Conservation (phyloP, 73 alveolate genomes). For the Uronychia binucleata region DNA sequence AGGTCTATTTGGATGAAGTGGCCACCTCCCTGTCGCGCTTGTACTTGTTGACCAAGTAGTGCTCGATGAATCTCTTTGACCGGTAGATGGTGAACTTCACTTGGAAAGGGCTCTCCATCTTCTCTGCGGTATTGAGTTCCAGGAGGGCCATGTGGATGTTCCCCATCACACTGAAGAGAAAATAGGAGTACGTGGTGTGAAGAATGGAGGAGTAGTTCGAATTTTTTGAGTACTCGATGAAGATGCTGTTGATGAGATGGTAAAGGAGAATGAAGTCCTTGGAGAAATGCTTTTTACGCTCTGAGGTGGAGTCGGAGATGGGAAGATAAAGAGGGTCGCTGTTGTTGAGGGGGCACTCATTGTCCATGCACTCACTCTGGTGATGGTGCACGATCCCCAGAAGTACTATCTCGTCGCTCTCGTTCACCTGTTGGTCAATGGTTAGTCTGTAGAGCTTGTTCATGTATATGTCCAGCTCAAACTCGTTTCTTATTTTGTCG, state of each 20-base stretch:
- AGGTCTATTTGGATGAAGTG: slow-evolving; percentile 3
- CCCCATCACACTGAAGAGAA: slow-evolving; percentile 49
- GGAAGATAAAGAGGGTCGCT: slow-evolving; percentile 45
- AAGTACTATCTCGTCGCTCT: slow-evolving; percentile 42
- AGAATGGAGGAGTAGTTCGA: slow-evolving; percentile 32
- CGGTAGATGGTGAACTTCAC: slow-evolving; percentile 49
- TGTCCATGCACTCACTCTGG: slow-evolving; percentile 36
- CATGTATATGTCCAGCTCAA: slow-evolving; percentile 43
- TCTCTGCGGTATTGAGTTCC: slow-evolving; percentile 52
- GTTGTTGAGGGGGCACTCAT: slow-evolving; percentile 55
- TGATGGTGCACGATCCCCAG: slow-evolving; percentile 51
- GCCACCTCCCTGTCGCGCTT: slow-evolving; percentile 18
- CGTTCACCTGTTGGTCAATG: slow-evolving; percentile 47
- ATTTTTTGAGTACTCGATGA: slow-evolving; percentile 39
- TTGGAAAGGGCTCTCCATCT: slow-evolving; percentile 35
- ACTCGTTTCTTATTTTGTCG: slow-evolving; percentile 54
- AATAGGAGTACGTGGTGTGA: slow-evolving; percentile 54
- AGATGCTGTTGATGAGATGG: slow-evolving; percentile 45
- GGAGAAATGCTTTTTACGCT: slow-evolving; percentile 28
- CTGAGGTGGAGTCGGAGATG: slow-evolving; percentile 27
- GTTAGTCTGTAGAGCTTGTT: slow-evolving; percentile 46
- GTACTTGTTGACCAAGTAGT: slow-evolving; percentile 34
- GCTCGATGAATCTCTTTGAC: slow-evolving; percentile 45
- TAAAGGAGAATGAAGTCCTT: slow-evolving; percentile 39
- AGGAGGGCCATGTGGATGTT: slow-evolving; percentile 46